A percentile compares a stretch with the other conserved stretches of the same genome.
Conservation (phyloP, 83 land plant species). For the Diphasiastrum complanatum region DNA sequence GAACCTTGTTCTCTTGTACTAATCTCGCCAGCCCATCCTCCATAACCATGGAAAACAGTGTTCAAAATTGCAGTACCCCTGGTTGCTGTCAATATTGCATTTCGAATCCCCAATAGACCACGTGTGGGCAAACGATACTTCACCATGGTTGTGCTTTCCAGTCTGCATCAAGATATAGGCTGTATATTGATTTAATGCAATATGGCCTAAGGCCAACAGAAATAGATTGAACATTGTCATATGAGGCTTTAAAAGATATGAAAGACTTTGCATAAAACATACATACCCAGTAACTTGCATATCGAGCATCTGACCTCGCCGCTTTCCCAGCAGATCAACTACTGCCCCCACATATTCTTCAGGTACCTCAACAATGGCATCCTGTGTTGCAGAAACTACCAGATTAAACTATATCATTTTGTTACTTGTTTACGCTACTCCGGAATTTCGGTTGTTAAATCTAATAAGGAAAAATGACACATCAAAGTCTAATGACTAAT, state of each 20-base stretch:
- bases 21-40: constrained; percentile 86
- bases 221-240: no score
- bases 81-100: constrained; percentile 83
- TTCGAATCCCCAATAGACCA: constrained; percentile 84
- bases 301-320: constrained; percentile 95
- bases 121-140: constrained; percentile 94
- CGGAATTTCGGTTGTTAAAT: no score
- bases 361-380: constrained; percentile 94
- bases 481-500: no score
- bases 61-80: constrained; percentile 92
- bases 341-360: constrained; percentile 86
- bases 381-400: constrained; percentile 44
- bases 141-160: constrained; percentile 61
- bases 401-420: no score
- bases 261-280: neutral
- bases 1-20: constrained; percentile 91
- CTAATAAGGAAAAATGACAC: no score
- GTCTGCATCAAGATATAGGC: constrained; percentile 22
- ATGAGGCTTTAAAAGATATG: constrained; percentile 3
- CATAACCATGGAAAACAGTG: constrained; percentile 85
- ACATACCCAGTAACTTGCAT: constrained; percentile 78
- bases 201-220: no score
- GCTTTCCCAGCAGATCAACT: constrained; percentile 86
- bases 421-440: no score
- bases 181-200: no score